A percentile compares a stretch with the other conserved stretches of the same genome.
These are phyloP conservation scores for Lagenidium sp. DNA, from an alignment of 352 stramenopile genomes.

Conservation along the genomic window DNA sequence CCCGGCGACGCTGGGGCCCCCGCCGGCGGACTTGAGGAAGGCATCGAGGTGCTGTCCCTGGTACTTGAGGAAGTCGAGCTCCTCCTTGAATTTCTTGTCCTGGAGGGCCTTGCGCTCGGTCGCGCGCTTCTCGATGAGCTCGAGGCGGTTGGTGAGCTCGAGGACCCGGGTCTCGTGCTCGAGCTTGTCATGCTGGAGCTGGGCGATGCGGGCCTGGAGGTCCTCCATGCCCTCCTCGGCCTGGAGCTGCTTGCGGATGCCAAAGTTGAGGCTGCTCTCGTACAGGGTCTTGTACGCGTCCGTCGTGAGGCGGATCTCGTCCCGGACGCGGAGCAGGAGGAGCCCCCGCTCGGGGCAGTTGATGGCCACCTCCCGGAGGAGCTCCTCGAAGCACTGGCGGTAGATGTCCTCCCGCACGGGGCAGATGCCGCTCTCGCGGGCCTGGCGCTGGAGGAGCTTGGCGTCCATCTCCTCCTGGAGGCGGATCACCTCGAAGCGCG, in stretches of 20 bases:
- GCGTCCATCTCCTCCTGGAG: conserved; percentile 88
- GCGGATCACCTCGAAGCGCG: conserved; percentile 89
- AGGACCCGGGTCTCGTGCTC: conserved; percentile 78
- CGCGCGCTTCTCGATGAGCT: conserved; percentile 90
- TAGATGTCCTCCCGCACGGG: conserved; percentile 92
- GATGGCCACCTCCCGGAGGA: conserved; percentile 90
- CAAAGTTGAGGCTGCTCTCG: conserved; percentile 90
- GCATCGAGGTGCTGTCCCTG: conserved; percentile 92
- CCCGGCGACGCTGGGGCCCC: conserved; percentile 18
- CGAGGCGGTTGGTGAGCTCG: conserved; percentile 87
- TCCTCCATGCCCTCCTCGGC: conserved; percentile 90
- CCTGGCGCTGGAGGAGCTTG: conserved; percentile 86
- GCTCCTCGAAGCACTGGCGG: conserved; percentile 87
- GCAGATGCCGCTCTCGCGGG: conserved; percentile 89
- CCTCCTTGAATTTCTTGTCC: conserved; percentile 92
- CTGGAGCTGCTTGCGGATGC: conserved; percentile 91
- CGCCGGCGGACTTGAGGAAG: conserved; percentile 87
- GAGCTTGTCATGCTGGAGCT: conserved; percentile 46
- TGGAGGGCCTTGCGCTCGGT: conserved; percentile 83
- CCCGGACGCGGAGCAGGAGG: conserved; percentile 85
- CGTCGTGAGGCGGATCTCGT: conserved; percentile 91
- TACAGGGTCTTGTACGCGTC: conserved; percentile 95
- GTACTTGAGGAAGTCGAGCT: conserved; percentile 94
- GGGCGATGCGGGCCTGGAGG: conserved; percentile 51
- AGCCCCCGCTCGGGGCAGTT: conserved; percentile 90